phyloP scores from a whole-genome alignment of 2,329 filamentous ascomycete species.

The Exophiala sideris region DNA sequence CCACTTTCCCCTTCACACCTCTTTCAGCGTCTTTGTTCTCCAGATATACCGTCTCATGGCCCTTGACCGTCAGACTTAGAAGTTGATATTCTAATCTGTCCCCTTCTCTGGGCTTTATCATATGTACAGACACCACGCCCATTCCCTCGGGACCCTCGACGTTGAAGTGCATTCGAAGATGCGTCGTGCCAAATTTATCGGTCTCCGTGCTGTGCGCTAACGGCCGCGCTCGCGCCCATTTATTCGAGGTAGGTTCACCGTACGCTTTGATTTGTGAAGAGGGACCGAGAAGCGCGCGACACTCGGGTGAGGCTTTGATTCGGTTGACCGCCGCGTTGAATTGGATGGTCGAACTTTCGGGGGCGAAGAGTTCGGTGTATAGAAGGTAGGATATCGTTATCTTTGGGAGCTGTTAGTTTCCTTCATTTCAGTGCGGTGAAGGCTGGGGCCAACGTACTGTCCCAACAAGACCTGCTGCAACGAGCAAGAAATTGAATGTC shows the following conservation, averaged over 20 bases:
- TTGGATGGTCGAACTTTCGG: constrained; percentile 78
- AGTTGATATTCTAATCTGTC: constrained; percentile 74
- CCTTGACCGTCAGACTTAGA: constrained; percentile 72
- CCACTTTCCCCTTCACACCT: constrained; percentile 39
- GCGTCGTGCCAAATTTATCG: constrained; percentile 72
- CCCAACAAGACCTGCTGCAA: constrained; percentile 69
- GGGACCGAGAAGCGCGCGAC: constrained; percentile 71
- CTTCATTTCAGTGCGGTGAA: not conserved
- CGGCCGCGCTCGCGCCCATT: constrained; percentile 67
- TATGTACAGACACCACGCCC: constrained; percentile 73
- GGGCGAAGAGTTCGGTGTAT: constrained; percentile 77
- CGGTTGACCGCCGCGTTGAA: constrained; percentile 84
- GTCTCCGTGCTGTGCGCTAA: constrained; percentile 60
- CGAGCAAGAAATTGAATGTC: constrained; percentile 78
- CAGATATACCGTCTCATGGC: constrained; percentile 44
- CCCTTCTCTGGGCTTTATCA: constrained; percentile 65
- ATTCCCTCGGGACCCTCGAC: constrained; percentile 72
- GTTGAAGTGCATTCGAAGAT: constrained; percentile 82
- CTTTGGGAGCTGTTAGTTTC: constrained; percentile 41
- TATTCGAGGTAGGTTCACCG: constrained; percentile 76
- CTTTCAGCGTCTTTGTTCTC: constrained; percentile 42
- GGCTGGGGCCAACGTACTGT: constrained; percentile 56
- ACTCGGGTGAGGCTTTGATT: constrained; percentile 69
- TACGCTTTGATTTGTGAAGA: constrained; percentile 72
- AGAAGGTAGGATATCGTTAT: constrained; percentile 74